Evolutionary conservation across 2,329 filamentous ascomycete species (phyloP).

Genomic region (Clonostachys rhizophaga): DNA sequence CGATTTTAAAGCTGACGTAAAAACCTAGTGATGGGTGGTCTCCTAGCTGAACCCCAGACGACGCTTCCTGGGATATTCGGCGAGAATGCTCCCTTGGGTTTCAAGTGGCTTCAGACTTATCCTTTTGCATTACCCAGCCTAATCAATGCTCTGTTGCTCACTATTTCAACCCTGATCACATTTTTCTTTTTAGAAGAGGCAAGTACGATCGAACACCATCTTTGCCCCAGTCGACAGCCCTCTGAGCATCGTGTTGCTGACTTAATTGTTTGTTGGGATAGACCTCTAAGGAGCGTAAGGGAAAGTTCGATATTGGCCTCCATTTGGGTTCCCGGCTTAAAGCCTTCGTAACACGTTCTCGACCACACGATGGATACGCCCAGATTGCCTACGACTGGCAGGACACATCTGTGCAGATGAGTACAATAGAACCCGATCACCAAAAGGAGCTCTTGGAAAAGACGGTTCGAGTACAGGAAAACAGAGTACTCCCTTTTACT

Average conservation of each 20-base stretch:
- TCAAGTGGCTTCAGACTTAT: slow-evolving; percentile 59
- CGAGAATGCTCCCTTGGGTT: slow-evolving; percentile 50
- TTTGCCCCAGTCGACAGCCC: neutral
- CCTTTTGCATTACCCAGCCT: slow-evolving; percentile 69
- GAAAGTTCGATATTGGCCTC: slow-evolving; percentile 39
- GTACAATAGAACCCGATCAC: neutral
- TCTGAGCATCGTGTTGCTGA: neutral
- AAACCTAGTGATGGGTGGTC: slow-evolving; percentile 51
- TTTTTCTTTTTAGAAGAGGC: slow-evolving; percentile 65
- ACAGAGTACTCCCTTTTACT: slow-evolving; percentile 24
- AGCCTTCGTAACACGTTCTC: slow-evolving; percentile 15
- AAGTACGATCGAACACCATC: slow-evolving; percentile 5
- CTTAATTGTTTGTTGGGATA: slow-evolving; percentile 10
- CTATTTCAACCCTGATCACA: slow-evolving; percentile 46
- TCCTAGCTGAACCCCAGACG: slow-evolving; percentile 61
- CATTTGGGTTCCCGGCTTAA: slow-evolving; percentile 24
- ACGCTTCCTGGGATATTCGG: slow-evolving; percentile 62
- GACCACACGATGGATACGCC: slow-evolving; percentile 19
- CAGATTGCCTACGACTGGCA: slow-evolving; percentile 1
- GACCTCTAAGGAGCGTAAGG: slow-evolving; percentile 40
- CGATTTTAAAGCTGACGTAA: neutral
- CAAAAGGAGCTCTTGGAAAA: slow-evolving; percentile 2
- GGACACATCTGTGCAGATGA: slow-evolving; percentile 1
- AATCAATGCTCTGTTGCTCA: slow-evolving; percentile 57
- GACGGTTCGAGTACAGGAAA: slow-evolving; percentile 3